Evolutionary conservation across 2,329 filamentous ascomycete genomes (phyloP), one percentile per base, ranked within the genome.

Genomic region (Epichloe sibirici): DNA sequence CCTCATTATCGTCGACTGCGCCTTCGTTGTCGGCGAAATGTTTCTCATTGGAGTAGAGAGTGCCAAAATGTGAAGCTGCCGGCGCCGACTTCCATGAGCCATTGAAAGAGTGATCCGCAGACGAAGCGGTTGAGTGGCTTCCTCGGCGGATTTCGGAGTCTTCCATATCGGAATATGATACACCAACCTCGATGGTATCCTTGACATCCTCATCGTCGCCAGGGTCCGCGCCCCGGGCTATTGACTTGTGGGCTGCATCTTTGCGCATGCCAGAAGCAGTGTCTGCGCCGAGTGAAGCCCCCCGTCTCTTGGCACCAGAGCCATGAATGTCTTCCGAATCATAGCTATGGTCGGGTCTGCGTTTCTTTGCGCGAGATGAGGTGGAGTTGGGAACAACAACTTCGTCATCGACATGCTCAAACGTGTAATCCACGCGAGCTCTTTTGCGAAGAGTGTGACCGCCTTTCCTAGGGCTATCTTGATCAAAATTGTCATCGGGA

Each of bases 381-480:
- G 65, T 63, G 8, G 64, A 65, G 63, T 61, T 66, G 57, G 65
- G 66, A 40, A 66, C 64, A 46, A 63, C 51, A 43, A 64, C 63
- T 44, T 79, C 76, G 55, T 78, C 74, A 51, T 74, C 71, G 56
- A 74, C 71, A 57, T 78, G 75, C 59, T 75, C 73, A 59, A 73
- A 69, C 37, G 74, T 76, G 68, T 81, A 81, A 64, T 81, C 77
- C 56, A 81, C 71, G 54, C 76, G 76, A 49, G 74, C 69, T 51
- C 78, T 72, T 63, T 76, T 79, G 57, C 78, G 72, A 34, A 82
- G 71, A 37, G 77, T 78, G 65, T 81, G 78, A 48, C 78, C 77
- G 50, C 78, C 78, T 62, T 81, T 82, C 51, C 69, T 73, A 50
- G 73, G 78, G 54, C 71, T 73, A 57, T 73, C 68, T 39, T 70